These are phyloP conservation scores for Sistotremastrum niveocremeum DNA, from an alignment of 768 basidiomycete species.

Conservation along the genomic window DNA sequence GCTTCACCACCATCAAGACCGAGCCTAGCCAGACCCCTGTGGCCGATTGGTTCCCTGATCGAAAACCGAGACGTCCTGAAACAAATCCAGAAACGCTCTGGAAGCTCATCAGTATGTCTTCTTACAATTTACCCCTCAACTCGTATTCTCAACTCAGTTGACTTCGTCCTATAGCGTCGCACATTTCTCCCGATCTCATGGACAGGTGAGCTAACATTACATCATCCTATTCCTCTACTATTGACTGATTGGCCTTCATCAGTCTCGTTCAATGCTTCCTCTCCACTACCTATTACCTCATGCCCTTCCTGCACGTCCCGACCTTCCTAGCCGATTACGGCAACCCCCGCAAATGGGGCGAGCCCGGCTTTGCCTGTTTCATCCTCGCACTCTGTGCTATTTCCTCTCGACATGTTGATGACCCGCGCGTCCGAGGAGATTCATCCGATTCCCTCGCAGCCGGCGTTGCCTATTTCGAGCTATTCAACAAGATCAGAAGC, in stretches of 20 bases:
- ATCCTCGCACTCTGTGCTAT: constrained; percentile 89
- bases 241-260: constrained; percentile 2
- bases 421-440: constrained; percentile 75
- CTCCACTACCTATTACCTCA: constrained; percentile 85
- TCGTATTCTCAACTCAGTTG: no score
- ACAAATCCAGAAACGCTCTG: constrained; percentile 80
- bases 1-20: constrained; percentile 15
- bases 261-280: constrained; percentile 76
- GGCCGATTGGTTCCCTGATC: constrained; percentile 72
- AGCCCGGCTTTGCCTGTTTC: constrained; percentile 88
- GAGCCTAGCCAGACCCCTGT: constrained; percentile 23
- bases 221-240: constrained; percentile 7
- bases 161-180: constrained; percentile 27
- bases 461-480: constrained; percentile 84
- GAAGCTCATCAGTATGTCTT: constrained; percentile 47
- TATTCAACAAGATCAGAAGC: constrained; percentile 77
- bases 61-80: constrained; percentile 58
- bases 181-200: constrained; percentile 84
- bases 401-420: constrained; percentile 85
- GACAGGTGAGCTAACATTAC: constrained; percentile 50
- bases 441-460: constrained; percentile 76
- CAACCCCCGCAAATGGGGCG: constrained; percentile 89
- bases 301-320: constrained; percentile 88
- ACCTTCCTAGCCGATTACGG: constrained; percentile 85
- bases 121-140: no score